These are phyloP conservation scores for Aspergillus fischeri DNA, from an alignment of 2,329 filamentous ascomycete genomes.

Conservation along the genomic window DNA sequence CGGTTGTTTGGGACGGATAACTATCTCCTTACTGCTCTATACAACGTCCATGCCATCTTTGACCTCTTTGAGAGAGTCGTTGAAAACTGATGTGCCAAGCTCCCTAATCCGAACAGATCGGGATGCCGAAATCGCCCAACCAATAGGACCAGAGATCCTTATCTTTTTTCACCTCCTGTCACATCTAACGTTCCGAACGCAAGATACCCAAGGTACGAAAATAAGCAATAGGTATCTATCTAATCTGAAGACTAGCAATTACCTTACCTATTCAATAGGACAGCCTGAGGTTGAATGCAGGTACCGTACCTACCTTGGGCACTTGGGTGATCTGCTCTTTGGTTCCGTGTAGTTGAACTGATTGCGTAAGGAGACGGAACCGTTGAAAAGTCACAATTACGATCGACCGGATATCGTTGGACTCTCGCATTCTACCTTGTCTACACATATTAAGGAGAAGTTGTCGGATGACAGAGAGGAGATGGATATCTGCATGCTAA, in stretches of 20 bases:
- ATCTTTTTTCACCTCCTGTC: conserved; percentile 17
- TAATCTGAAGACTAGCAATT: not conserved
- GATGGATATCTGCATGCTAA: not conserved
- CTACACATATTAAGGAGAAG: not conserved
- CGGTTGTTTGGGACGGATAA: not conserved
- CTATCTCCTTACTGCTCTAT: not conserved
- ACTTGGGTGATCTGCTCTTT: not conserved
- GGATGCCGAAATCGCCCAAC: conserved; percentile 18
- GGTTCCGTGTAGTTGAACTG: not conserved
- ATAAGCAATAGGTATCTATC: no score
- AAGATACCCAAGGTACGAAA: no score
- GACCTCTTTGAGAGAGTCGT: not conserved
- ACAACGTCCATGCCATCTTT: not conserved
- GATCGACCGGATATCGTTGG: not conserved
- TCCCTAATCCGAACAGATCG: conserved; percentile 9
- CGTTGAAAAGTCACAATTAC: not conserved
- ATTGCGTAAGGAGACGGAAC: not conserved
- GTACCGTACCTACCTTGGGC: not conserved
- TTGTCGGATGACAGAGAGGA: not conserved
- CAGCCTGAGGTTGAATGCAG: not conserved
- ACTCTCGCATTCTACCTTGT: no score
- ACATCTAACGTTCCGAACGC: not conserved
- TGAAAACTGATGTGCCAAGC: conserved; percentile 6
- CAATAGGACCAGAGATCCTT: conserved; percentile 22
- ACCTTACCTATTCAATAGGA: not conserved